Percentiles rank a stretch among this genome's conserved stretches.
phyloP scores from a whole-genome alignment of 2,329 filamentous ascomycete species.

The Ophiocordyceps unilateralis region DNA sequence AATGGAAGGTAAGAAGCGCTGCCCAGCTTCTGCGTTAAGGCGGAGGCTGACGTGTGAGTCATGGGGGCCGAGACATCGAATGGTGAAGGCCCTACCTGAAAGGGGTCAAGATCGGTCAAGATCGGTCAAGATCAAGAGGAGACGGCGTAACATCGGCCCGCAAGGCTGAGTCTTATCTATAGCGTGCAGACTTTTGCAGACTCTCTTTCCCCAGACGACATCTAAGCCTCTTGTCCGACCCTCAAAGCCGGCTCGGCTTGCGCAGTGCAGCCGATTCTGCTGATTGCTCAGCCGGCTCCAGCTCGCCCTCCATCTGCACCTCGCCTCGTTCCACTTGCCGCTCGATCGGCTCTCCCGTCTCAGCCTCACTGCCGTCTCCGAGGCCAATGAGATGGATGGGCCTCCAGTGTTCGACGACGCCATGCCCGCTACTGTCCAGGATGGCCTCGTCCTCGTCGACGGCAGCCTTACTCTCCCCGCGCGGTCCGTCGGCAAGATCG shows the following conservation, averaged over 20 bases:
- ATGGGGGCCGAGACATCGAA: too few species aligned
- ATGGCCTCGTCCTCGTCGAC: constrained; percentile 32
- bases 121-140: neutral
- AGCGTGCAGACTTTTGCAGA: too few species aligned
- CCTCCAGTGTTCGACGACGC: constrained; percentile 28
- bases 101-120: too few species aligned
- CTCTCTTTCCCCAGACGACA: too few species aligned
- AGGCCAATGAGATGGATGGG: constrained; percentile 36
- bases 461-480: constrained; percentile 18
- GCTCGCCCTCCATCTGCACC: constrained; percentile 16
- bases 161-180: neutral
- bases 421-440: constrained; percentile 23
- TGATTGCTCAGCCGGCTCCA: constrained; percentile 15
- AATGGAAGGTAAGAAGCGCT: too few species aligned
- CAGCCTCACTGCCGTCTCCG: constrained; percentile 19
- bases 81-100: too few species aligned
- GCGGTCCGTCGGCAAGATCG: constrained; percentile 31
- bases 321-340: constrained; percentile 18
- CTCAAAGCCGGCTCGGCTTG: too few species aligned
- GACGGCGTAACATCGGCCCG: neutral
- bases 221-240: too few species aligned
- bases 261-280: too few species aligned
- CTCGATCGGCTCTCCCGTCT: too few species aligned
- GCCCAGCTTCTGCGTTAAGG: too few species aligned
- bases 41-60: too few species aligned